Evolutionary conservation across 495 filamentous ascomycete genomes (phyloP).

Genomic region (Penicillium ochrochloron): DNA sequence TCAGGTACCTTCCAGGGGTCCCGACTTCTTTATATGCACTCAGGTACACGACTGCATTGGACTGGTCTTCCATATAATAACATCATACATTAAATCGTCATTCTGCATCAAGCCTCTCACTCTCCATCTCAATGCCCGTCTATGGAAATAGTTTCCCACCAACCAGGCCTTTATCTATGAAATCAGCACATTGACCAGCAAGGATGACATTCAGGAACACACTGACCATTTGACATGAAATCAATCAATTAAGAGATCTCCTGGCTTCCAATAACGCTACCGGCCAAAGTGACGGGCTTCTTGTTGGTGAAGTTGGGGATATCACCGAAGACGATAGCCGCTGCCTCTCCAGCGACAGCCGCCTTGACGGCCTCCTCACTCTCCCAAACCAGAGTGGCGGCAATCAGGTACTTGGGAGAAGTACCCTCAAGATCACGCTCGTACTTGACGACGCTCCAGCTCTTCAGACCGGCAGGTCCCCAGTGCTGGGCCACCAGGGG

Average conservation of each 20-base stretch:
- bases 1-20: neutral
- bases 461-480: slow-evolving; percentile 26
- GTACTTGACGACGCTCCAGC: slow-evolving; percentile 31
- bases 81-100: slow-evolving; percentile 4
- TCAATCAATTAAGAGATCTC: neutral
- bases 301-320: slow-evolving; percentile 38
- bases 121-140: neutral
- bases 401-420: slow-evolving; percentile 26
- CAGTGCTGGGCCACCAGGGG: slow-evolving; percentile 30
- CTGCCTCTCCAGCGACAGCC: slow-evolving; percentile 17
- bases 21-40: neutral
- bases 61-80: neutral
- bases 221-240: neutral
- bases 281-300: slow-evolving; percentile 31
- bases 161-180: neutral
- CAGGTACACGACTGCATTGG: neutral
- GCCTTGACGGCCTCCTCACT: slow-evolving; percentile 26
- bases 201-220: neutral
- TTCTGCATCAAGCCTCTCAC: neutral
- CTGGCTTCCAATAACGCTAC: slow-evolving; percentile 14
- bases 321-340: slow-evolving; percentile 28
- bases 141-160: neutral
- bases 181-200: neutral
- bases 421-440: slow-evolving; percentile 22
- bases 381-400: slow-evolving; percentile 29